A percentile compares a stretch with the other conserved stretches of the same genome.
Evolutionary conservation across 352 stramenopile species (phyloP).

Genomic region (Pythium phragmiticola): DNA sequence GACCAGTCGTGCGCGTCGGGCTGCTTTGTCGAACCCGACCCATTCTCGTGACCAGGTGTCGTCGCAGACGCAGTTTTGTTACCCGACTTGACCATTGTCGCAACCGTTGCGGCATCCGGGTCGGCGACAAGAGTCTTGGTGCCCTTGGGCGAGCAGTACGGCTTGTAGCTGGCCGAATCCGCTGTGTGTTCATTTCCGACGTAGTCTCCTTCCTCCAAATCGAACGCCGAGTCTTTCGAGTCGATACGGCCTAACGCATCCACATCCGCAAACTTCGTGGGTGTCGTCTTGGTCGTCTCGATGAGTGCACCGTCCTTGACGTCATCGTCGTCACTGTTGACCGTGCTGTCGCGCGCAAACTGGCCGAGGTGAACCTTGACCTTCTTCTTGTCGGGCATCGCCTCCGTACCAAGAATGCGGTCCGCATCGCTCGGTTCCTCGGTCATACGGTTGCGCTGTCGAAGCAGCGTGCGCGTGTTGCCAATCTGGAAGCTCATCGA

Average conservation of each 20-base stretch:
- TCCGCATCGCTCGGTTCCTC: slow-evolving; percentile 52
- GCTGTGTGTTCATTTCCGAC: slow-evolving; percentile 1
- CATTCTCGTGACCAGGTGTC: background rate
- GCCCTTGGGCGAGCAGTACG: slow-evolving; percentile 57
- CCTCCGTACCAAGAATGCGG: slow-evolving; percentile 42
- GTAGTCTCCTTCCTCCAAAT: slow-evolving; percentile 31
- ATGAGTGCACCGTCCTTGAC: slow-evolving; percentile 19
- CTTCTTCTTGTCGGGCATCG: slow-evolving; percentile 82
- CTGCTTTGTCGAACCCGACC: background rate
- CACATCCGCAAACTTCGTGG: slow-evolving; percentile 33
- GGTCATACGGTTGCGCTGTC: slow-evolving; percentile 79
- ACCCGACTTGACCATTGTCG: slow-evolving; percentile 27
- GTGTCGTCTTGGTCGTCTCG: slow-evolving; percentile 21
- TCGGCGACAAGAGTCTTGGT: slow-evolving; percentile 16
- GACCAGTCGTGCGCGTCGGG: slow-evolving; percentile 41
- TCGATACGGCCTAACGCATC: slow-evolving; percentile 46
- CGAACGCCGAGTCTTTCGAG: slow-evolving; percentile 56
- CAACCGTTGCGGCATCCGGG: slow-evolving; percentile 13
- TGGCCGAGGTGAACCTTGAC: slow-evolving; percentile 52
- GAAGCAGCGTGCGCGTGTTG: slow-evolving; percentile 81
- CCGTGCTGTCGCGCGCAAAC: slow-evolving; percentile 36
- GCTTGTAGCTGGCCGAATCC: slow-evolving; percentile 37
- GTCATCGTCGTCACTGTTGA: slow-evolving; percentile 37
- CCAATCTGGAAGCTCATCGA: slow-evolving; percentile 87
- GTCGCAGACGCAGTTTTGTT: slow-evolving; percentile 21